Evolutionary conservation across 768 basidiomycete genomes (phyloP), one percentile per base, ranked within the genome.

Genomic region (Leucocoprinus birnbaumii): DNA sequence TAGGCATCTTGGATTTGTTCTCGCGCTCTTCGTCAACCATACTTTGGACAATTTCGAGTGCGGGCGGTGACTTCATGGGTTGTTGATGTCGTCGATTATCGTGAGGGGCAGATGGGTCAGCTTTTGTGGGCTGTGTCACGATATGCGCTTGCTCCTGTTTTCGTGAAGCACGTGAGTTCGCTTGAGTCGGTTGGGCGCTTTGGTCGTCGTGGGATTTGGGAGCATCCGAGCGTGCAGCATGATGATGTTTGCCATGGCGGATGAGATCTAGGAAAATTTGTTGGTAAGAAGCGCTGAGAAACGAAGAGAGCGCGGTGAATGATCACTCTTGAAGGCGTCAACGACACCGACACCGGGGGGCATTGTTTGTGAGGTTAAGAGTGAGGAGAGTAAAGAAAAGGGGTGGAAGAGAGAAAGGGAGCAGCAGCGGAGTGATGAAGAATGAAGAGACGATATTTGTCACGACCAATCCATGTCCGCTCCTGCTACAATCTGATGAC

Each of bases 241-340:
- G 70, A 53, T 82, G 76, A 65, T 89, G 80, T 65, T 87, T 87
- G 65, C 89, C 89, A 73, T 91, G 89, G 66, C 90, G 82, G 56
- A 92, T 88, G 56, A 92, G 84, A 73, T 87, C 90, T 91, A 59
- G 43, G 40, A 53, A 61, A 56, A 53, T 52, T 64, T 56, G 57
- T 48, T 48, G 52, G 56, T 59, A 49, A 64, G 60, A 62, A 56
- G 37, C 37, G 59, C 59, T 41, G 51, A 44, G 57, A 53, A 38
- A 55, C 22, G 40, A 53, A 60, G 55, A 59, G 31, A 55, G 61
- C 7, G n/a, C n/a, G n/a, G n/a, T n/a, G n/a, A n/a, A n/a, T n/a
- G n/a, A 78, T 38, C 67, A 92, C 91, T 94, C 78, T 93, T 94
- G 76, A 94, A 90, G 19, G 88, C 87, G 71, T 93, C 85, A 63